Evolutionary conservation across 495 filamentous ascomycete species (phyloP).

Genomic region (Aspergillus ellipticus): DNA sequence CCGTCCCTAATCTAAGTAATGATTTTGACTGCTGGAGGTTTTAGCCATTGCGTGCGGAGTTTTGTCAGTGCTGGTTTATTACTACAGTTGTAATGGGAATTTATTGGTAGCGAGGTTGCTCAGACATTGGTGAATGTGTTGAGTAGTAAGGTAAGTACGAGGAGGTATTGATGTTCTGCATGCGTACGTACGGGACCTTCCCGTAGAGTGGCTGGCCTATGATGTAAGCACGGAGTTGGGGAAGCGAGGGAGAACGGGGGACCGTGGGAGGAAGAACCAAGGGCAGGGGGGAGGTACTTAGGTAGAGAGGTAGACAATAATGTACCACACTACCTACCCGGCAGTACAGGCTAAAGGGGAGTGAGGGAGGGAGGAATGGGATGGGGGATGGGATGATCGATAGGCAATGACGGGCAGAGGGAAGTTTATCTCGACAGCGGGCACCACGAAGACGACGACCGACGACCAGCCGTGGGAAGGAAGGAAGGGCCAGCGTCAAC

Average conservation of each 20-base stretch:
- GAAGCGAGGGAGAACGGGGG: background rate
- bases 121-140: background rate
- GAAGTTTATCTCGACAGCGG: background rate
- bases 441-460: background rate
- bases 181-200: too few species aligned
- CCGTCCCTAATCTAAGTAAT: background rate
- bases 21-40: background rate
- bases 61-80: background rate
- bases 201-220: background rate
- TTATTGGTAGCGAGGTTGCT: background rate
- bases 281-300: too few species aligned
- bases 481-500: too few species aligned
- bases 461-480: background rate
- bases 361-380: too few species aligned
- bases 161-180: too few species aligned
- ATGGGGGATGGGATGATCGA: too few species aligned
- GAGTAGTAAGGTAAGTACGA: too few species aligned
- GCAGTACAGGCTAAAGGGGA: too few species aligned
- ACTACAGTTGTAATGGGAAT: background rate
- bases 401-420: background rate
- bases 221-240: background rate
- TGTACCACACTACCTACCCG: too few species aligned
- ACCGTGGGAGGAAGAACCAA: background rate
- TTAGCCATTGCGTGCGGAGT: background rate
- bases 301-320: too few species aligned